Evolutionary conservation across 1,284 basidiomycete genomes (phyloP), one percentile per base, ranked within the genome.

Genomic region (Laetiporus sulphureus): DNA sequence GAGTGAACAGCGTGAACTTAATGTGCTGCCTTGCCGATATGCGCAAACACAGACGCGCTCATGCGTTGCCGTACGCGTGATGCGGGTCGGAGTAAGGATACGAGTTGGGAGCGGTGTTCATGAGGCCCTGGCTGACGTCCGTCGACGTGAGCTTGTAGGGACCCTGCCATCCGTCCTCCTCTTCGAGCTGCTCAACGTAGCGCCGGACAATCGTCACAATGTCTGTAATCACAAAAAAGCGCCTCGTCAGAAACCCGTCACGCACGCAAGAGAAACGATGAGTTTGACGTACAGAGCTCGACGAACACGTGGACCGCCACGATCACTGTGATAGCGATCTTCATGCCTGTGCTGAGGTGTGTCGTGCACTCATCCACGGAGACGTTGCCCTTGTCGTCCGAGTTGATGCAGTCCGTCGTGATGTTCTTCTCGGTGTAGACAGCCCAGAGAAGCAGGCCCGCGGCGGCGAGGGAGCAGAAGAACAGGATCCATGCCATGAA

Each of bases 281-380:
- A 27, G n/a, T n/a, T n/a, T n/a, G 12, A 69, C 72, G 44, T 51
- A 77, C 75, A 79, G 34, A 73, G 62, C 50, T 75, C 60, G 38
- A 77, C 51, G 35, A 77, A 48, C 68, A 75, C 71, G 32, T 62
- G 58, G 27, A 73, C 37, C 32, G 68, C 42, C 40, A 39, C 34
- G 39, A 46, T 33, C 44, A 49, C 39, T 25, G 55, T 57, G 42
- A 53, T 40, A 15, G 56, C 44, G 39, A 62, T 40, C 52, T 64
- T 62, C 40, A 55, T 30, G 22, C 36, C 53, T 3, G 53, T 50
- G 24, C 34, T 47, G 41, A 60, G 38, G 27, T 47, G 35, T 29
- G 56, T 47, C 11, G 36, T 50, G 50, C 46, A 42, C 5, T 54
- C 8, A 33, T 49, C 49, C 2, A 59, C 57, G 8, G 31, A 6